These are phyloP conservation scores for Boletus sp. DNA, from an alignment of 768 basidiomycete species.

Conservation along the genomic window DNA sequence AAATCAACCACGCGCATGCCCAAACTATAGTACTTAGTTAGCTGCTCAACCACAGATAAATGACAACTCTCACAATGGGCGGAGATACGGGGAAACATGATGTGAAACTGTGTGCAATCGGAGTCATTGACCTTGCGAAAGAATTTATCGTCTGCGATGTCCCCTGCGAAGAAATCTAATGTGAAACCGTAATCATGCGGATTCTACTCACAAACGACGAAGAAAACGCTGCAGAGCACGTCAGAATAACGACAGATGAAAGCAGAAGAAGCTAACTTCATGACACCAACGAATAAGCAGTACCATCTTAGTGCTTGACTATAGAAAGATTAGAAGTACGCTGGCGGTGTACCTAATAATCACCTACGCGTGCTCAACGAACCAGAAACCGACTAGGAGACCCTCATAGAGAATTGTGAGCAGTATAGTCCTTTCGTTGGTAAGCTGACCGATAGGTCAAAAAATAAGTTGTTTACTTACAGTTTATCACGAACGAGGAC, in stretches of 20 bases:
- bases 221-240: slow-evolving; percentile 58
- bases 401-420: slow-evolving; percentile 83
- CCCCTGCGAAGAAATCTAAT: slow-evolving; percentile 53
- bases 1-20: slow-evolving; percentile 83
- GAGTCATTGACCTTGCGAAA: slow-evolving; percentile 94
- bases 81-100: slow-evolving; percentile 67
- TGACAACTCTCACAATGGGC: slow-evolving; percentile 57
- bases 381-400: slow-evolving; percentile 91
- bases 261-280: slow-evolving; percentile 59
- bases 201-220: slow-evolving; percentile 71
- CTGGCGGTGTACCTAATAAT: slow-evolving; percentile 1
- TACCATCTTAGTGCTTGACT: slow-evolving; percentile 85
- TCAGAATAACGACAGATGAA: slow-evolving; percentile 10
- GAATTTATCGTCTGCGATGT: slow-evolving; percentile 90
- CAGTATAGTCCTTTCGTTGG: slow-evolving; percentile 67
- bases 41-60: not conserved
- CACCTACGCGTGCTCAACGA: slow-evolving; percentile 85
- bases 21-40: slow-evolving; percentile 52
- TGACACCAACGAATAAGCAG: slow-evolving; percentile 76
- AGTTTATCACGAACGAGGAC: slow-evolving; percentile 87
- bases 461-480: slow-evolving; percentile 43
- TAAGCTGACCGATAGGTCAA: slow-evolving; percentile 8
- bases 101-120: slow-evolving; percentile 84
- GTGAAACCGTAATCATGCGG: not conserved
- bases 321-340: slow-evolving; percentile 10